phyloP scores from a whole-genome alignment of 768 basidiomycete genomes.

The Suillus clintonianus region DNA sequence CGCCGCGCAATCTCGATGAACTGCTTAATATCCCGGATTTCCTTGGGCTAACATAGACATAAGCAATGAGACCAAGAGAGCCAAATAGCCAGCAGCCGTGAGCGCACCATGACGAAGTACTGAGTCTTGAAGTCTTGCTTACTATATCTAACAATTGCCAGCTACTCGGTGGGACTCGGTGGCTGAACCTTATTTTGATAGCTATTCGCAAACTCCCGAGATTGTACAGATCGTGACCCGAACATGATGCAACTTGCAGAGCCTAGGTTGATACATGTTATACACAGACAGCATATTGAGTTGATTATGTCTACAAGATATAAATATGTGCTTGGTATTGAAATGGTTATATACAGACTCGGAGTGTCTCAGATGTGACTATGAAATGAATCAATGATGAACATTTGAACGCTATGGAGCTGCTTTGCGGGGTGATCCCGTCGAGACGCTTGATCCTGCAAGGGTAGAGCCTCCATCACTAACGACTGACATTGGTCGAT shows the following conservation, averaged over 20 bases:
- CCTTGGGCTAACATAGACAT: constrained; percentile 71
- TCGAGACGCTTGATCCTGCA: constrained; percentile 17
- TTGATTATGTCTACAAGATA: neutral
- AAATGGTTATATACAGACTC: neutral
- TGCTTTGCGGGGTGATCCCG: constrained; percentile 29
- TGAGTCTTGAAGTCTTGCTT: constrained; percentile 14
- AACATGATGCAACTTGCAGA: no score
- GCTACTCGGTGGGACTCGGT: constrained; percentile 8
- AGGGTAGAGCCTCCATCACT: constrained; percentile 20
- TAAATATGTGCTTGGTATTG: neutral
- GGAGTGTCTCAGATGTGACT: neutral
- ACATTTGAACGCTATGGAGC: constrained; percentile 17
- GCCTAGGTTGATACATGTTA: neutral
- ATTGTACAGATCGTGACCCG: neutral
- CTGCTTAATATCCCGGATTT: constrained; percentile 97
- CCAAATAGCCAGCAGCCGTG: neutral
- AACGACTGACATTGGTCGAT: constrained; percentile 48
- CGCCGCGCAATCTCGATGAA: constrained; percentile 97
- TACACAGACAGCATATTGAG: neutral
- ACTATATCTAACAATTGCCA: neutral
- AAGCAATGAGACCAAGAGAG: constrained; percentile 4
- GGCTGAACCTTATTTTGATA: constrained; percentile 36
- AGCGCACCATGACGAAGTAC: constrained; percentile 28
- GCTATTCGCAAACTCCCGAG: constrained; percentile 29
- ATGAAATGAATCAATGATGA: constrained; percentile 1